phyloP scores from a whole-genome alignment of 768 basidiomycete genomes.

The Gyrodon lividus region DNA sequence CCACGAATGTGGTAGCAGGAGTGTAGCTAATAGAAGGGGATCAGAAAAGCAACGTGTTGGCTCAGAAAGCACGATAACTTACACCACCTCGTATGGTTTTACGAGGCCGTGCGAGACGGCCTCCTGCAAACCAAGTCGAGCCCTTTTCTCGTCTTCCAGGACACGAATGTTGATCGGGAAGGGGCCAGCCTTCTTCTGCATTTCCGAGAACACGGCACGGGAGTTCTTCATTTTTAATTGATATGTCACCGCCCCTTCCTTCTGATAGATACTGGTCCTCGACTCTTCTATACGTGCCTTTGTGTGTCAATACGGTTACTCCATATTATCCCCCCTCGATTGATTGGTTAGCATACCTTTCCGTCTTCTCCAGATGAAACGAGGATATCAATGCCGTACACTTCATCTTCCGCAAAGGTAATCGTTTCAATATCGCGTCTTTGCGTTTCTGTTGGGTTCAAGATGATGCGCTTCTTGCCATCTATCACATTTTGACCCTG shows the following conservation, averaged over 20 bases:
- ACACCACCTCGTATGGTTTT: constrained; percentile 95
- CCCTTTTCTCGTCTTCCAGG: constrained; percentile 94
- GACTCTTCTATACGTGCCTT: constrained; percentile 90
- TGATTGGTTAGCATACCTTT: constrained; percentile 54
- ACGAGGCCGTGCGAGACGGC: constrained; percentile 93
- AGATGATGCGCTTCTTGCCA: constrained; percentile 92
- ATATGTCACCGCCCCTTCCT: constrained; percentile 83
- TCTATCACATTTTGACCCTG: constrained; percentile 94
- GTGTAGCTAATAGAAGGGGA: constrained; percentile 57
- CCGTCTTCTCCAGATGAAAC: constrained; percentile 87
- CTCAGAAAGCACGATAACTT: constrained; percentile 32
- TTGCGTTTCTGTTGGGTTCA: constrained; percentile 84
- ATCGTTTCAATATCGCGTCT: constrained; percentile 82
- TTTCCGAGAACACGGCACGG: constrained; percentile 93
- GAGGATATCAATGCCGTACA: constrained; percentile 92
- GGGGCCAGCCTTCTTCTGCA: constrained; percentile 95
- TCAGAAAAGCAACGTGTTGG: background rate
- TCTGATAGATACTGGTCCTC: constrained; percentile 90
- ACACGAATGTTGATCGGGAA: constrained; percentile 97
- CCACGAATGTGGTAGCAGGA: constrained; percentile 79
- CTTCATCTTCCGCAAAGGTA: constrained; percentile 89
- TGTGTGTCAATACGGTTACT: background rate
- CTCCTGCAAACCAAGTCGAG: constrained; percentile 93
- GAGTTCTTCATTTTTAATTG: constrained; percentile 98
- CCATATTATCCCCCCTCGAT: background rate